A percentile compares a stretch with the other conserved stretches of the same genome.
Evolutionary conservation across 345 rosid species (phyloP).

Genomic region (Nasturtium officinale): DNA sequence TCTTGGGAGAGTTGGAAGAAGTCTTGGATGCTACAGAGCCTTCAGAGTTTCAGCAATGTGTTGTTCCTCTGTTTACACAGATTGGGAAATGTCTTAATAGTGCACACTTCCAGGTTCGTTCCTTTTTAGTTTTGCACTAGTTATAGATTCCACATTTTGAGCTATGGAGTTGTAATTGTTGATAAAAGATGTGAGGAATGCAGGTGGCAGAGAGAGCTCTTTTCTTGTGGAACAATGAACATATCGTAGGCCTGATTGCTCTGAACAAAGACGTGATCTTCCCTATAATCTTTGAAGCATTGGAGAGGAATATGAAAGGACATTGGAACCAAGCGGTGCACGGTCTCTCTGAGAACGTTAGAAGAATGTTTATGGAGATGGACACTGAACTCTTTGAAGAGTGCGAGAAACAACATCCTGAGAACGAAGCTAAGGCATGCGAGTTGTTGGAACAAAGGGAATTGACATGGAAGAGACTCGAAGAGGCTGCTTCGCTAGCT

Average conservation of each 20-base stretch:
- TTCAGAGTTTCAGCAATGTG: constrained; percentile 46
- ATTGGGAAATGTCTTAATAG: constrained; percentile 54
- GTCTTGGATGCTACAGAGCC: constrained; percentile 48
- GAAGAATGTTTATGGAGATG: constrained; percentile 54
- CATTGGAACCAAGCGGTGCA: constrained; percentile 70
- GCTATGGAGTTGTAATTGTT: constrained; percentile 17
- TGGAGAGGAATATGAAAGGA: constrained; percentile 58
- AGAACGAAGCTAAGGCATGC: constrained; percentile 47
- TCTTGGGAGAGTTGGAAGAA: constrained; percentile 55
- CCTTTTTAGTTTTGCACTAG: background rate
- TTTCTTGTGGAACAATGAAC: constrained; percentile 71
- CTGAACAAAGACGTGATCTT: constrained; percentile 55
- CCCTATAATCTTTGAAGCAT: constrained; percentile 57
- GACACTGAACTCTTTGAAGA: constrained; percentile 49
- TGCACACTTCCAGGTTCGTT: constrained; percentile 52
- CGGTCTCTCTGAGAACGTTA: constrained; percentile 57
- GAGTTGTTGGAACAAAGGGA: constrained; percentile 49
- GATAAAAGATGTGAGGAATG: constrained; percentile 30
- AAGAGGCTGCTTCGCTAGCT: constrained; percentile 48
- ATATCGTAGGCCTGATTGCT: constrained; percentile 54
- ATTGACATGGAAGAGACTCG: constrained; percentile 50
- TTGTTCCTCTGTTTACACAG: constrained; percentile 54
- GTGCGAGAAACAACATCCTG: constrained; percentile 41
- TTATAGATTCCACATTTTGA: background rate
- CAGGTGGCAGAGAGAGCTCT: constrained; percentile 73